Conservation (phyloP, 208 protist genomes). For the Trypanosoma platydactyli region DNA sequence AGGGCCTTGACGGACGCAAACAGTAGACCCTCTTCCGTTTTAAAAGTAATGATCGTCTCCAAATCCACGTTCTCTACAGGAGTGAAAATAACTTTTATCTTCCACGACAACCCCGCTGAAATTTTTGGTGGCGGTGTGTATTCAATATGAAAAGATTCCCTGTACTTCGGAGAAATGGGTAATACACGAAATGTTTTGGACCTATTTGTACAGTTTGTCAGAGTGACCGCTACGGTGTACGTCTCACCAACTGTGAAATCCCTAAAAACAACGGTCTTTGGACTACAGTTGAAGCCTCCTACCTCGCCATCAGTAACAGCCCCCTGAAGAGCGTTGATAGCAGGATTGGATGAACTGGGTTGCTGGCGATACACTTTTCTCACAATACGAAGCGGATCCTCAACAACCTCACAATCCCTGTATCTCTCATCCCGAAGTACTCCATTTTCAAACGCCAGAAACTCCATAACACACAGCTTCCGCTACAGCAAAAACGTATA, state of each 20-base stretch:
- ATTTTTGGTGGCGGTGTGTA: constrained; percentile 75
- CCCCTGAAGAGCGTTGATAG: not conserved
- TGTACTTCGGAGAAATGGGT: constrained; percentile 62
- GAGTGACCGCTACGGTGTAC: constrained; percentile 50
- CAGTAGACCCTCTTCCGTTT: constrained; percentile 66
- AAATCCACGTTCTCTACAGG: constrained; percentile 71
- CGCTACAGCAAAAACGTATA: constrained; percentile 15
- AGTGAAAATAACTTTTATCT: constrained; percentile 57
- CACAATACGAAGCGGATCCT: constrained; percentile 11
- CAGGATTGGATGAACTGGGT: not conserved
- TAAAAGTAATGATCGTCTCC: constrained; percentile 53
- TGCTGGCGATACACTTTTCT: constrained; percentile 17
- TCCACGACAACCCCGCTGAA: constrained; percentile 77
- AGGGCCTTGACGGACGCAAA: constrained; percentile 52
- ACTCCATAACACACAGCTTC: constrained; percentile 39
- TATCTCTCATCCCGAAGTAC: constrained; percentile 58
- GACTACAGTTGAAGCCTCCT: constrained; percentile 19
- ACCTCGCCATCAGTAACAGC: not conserved
- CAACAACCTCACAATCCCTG: constrained; percentile 26
- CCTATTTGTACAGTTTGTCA: constrained; percentile 78
- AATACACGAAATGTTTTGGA: constrained; percentile 79
- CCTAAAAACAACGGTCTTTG: constrained; percentile 57
- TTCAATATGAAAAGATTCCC: constrained; percentile 51
- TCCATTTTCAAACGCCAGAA: constrained; percentile 69
- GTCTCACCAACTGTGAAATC: constrained; percentile 82